Percentiles rank a stretch among this genome's conserved stretches.
Conservation (phyloP, 1,284 basidiomycete species). For the Rhodotorula sp. region DNA sequence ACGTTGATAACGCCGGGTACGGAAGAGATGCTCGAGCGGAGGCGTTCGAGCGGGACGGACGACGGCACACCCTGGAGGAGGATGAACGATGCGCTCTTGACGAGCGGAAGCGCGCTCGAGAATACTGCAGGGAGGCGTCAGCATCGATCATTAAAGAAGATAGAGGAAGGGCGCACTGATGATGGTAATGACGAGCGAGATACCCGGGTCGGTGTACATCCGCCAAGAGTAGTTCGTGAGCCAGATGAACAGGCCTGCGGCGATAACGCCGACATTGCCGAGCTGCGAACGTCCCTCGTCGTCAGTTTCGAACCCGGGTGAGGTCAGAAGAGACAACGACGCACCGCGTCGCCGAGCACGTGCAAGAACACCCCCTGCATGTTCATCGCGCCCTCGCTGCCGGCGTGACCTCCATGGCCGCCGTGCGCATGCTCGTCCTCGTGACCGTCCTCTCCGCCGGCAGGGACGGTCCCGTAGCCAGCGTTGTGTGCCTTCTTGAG, state of each 20-base stretch:
- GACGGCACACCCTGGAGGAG: conserved; percentile 94
- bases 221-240: conserved; percentile 68
- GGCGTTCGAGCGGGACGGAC: conserved; percentile 82
- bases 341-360: conserved; percentile 85
- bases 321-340: conserved; percentile 24
- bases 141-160: fast-evolving
- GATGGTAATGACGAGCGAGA: conserved; percentile 90
- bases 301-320: not conserved
- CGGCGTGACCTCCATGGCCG: conserved; percentile 32
- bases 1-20: conserved; percentile 88
- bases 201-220: conserved; percentile 89
- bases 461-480: conserved; percentile 30
- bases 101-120: conserved; percentile 88
- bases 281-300: conserved; percentile 52
- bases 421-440: conserved; percentile 49
- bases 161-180: conserved; percentile 60
- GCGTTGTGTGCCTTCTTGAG: conserved; percentile 43
- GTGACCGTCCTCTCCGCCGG: conserved; percentile 16
- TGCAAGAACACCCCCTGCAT: conserved; percentile 94
- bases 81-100: conserved; percentile 92
- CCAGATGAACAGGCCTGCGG: conserved; percentile 91
- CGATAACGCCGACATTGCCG: conserved; percentile 96
- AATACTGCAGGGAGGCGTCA: conserved; percentile 59
- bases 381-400: conserved; percentile 67
- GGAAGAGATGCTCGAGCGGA: conserved; percentile 73